Evolutionary conservation across 768 basidiomycete species (phyloP).

Genomic region (Lentinula raphanica): DNA sequence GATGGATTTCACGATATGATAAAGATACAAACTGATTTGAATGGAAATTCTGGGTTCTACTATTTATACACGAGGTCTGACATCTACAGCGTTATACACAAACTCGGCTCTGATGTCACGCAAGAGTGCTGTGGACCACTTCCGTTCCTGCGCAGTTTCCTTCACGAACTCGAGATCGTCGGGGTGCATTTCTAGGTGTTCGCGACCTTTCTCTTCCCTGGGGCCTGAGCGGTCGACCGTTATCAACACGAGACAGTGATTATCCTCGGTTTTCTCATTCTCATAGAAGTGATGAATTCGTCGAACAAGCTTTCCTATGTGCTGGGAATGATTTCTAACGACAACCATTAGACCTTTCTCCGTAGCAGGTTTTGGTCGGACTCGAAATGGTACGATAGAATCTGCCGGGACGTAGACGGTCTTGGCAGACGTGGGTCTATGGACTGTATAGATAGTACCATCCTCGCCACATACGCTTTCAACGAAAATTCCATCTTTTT

Average conservation of each 20-base stretch:
- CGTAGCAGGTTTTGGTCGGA: background rate
- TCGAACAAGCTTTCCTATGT: background rate
- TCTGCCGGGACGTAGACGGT: background rate
- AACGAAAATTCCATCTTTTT: background rate
- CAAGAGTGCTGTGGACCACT: background rate
- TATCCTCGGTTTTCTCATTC: background rate
- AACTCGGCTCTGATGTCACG: background rate
- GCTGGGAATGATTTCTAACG: background rate
- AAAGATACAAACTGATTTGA: too few relatives aligned
- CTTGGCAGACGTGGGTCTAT: background rate
- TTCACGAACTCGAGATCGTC: background rate
- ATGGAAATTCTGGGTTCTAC: too few relatives aligned
- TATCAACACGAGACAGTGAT: background rate
- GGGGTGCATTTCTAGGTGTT: background rate
- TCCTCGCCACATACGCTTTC: background rate
- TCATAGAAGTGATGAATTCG: background rate
- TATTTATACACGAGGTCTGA: too few relatives aligned
- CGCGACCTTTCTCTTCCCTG: background rate
- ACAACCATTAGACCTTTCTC: constrained; percentile 2
- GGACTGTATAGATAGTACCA: background rate
- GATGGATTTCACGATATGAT: too few relatives aligned
- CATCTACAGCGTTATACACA: too few relatives aligned
- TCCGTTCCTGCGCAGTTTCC: background rate
- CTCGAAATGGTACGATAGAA: background rate
- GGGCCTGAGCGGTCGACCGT: background rate